These are phyloP conservation scores for Suhomyces faveliae DNA, from an alignment of 805 yeast species.

Conservation along the genomic window DNA sequence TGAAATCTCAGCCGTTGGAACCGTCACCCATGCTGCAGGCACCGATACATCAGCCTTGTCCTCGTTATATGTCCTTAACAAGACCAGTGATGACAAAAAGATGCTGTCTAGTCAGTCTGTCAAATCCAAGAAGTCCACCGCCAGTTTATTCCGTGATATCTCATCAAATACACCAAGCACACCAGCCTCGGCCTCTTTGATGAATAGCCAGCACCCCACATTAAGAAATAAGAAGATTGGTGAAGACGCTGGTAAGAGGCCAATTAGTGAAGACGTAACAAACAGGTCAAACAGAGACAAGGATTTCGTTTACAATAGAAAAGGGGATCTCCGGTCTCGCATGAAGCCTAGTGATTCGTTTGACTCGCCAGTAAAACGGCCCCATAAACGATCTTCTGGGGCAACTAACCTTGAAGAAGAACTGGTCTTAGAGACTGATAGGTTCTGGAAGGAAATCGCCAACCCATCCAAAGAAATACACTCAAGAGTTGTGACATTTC, in stretches of 20 bases:
- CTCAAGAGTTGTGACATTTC: constrained; percentile 55
- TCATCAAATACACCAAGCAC: background rate
- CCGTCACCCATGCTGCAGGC: constrained; percentile 28
- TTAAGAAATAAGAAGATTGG: background rate
- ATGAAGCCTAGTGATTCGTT: background rate
- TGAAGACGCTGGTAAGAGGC: background rate
- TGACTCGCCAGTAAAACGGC: background rate
- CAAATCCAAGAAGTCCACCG: constrained; percentile 5
- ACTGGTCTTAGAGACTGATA: constrained; percentile 2
- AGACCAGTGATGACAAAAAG: constrained; percentile 21
- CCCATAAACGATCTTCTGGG: constrained; percentile 4
- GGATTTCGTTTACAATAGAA: background rate
- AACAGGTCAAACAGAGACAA: background rate
- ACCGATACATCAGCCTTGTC: constrained; percentile 37
- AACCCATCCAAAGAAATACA: constrained; percentile 76
- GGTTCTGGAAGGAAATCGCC: constrained; percentile 35
- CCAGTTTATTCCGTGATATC: background rate
- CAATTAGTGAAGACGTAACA: background rate
- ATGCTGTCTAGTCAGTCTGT: constrained; percentile 7
- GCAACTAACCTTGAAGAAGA: constrained; percentile 1
- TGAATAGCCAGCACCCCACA: background rate
- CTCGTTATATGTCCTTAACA: constrained; percentile 37
- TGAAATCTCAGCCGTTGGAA: constrained; percentile 29
- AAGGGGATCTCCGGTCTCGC: background rate
- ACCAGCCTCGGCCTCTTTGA: too few relatives aligned